Conservation (phyloP, 169 alveolate species). For the Babesia divergens region DNA sequence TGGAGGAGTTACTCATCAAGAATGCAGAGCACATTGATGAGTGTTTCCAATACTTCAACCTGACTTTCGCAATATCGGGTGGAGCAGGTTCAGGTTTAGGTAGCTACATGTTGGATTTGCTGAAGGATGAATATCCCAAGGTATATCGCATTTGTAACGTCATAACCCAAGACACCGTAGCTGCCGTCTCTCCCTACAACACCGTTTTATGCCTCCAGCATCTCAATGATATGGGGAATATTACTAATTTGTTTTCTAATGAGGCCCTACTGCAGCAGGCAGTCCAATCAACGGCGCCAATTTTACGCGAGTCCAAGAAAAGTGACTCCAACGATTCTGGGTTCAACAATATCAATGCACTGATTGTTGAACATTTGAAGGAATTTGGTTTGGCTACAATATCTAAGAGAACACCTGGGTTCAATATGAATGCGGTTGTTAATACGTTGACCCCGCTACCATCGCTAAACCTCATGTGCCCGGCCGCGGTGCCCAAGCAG, state of each 20-base stretch:
- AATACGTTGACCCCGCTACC: conserved; percentile 40
- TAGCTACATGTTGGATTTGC: conserved; percentile 84
- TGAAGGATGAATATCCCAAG: conserved; percentile 85
- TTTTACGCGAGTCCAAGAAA: not conserved
- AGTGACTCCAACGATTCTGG: not conserved
- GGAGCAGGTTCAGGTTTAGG: conserved; percentile 99
- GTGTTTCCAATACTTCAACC: conserved; percentile 91
- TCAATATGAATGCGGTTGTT: conserved; percentile 7
- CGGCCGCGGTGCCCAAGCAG: conserved; percentile 17
- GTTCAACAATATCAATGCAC: conserved; percentile 8
- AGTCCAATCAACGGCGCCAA: not conserved
- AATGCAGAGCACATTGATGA: conserved; percentile 89
- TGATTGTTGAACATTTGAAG: conserved; percentile 8
- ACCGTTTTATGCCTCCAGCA: conserved; percentile 28
- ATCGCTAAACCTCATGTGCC: conserved; percentile 28
- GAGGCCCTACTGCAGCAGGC: conserved; percentile 13
- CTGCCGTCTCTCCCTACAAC: conserved; percentile 56
- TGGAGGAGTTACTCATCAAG: conserved; percentile 83
- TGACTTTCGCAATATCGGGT: conserved; percentile 96
- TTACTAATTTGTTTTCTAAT: conserved; percentile 31
- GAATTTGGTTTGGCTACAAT: conserved; percentile 15
- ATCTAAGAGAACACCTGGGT: not conserved
- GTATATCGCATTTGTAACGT: conserved; percentile 53
- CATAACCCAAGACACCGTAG: conserved; percentile 21
- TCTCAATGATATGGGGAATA: conserved; percentile 4